A percentile compares a stretch with the other conserved stretches of the same genome.
Conservation (phyloP, 805 yeast species). For the Starmerella scarabaei region DNA sequence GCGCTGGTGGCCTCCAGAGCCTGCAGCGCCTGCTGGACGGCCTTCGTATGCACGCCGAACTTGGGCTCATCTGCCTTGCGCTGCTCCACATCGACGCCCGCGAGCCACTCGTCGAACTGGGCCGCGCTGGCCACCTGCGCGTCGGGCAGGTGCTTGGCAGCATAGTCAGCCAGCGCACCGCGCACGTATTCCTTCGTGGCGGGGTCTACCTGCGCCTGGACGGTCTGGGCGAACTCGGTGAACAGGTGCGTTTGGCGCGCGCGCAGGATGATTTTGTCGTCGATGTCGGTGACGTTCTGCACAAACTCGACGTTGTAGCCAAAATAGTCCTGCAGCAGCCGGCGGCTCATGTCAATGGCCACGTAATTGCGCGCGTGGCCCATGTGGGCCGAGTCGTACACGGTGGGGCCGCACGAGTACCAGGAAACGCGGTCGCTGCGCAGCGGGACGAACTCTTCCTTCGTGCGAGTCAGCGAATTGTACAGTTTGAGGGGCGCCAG, state of each 20-base stretch:
- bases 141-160: slow-evolving; percentile 14
- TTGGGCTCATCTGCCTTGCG: slow-evolving; percentile 58
- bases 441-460: slow-evolving; percentile 65
- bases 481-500: slow-evolving; percentile 41
- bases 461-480: slow-evolving; percentile 73
- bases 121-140: slow-evolving; percentile 15
- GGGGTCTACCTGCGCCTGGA: slow-evolving; percentile 28
- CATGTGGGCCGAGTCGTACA: slow-evolving; percentile 91
- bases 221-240: slow-evolving; percentile 38
- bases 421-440: slow-evolving; percentile 56
- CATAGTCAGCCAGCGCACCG: slow-evolving; percentile 32
- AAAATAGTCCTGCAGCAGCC: slow-evolving; percentile 80
- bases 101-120: slow-evolving; percentile 42
- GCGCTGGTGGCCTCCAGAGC: slow-evolving; percentile 27
- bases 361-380: slow-evolving; percentile 98
- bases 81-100: slow-evolving; percentile 36
- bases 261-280: slow-evolving; percentile 88
- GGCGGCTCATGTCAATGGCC: slow-evolving; percentile 81
- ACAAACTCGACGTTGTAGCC: slow-evolving; percentile 80
- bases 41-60: slow-evolving; percentile 67
- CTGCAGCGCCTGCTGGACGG: slow-evolving; percentile 40
- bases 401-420: slow-evolving; percentile 99
- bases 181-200: slow-evolving; percentile 22
- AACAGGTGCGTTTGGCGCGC: slow-evolving; percentile 83
- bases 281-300: slow-evolving; percentile 97